Percentiles rank a stretch among this genome's conserved stretches.
phyloP scores from a whole-genome alignment of 371 early-diverging fungal species.

The Blastocladiella emersonii region DNA sequence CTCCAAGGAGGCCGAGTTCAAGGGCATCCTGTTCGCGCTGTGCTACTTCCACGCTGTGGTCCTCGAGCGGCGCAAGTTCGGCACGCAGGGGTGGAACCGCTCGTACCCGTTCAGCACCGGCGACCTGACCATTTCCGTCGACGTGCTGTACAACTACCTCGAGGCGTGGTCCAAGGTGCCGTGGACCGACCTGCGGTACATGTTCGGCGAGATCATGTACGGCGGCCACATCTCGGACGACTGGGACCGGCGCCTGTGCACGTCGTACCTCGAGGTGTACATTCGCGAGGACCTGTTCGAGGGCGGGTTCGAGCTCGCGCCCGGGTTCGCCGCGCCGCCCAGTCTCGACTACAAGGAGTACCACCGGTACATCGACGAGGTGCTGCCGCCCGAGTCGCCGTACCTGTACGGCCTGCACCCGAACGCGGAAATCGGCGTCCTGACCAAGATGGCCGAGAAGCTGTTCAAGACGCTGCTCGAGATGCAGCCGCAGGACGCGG shows the following conservation, averaged over 20 bases:
- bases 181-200: constrained; percentile 46
- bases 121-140: constrained; percentile 37
- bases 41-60: constrained; percentile 52
- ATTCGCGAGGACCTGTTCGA: constrained; percentile 40
- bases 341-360: constrained; percentile 44
- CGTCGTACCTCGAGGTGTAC: constrained; percentile 41
- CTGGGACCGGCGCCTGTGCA: constrained; percentile 30
- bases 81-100: constrained; percentile 49
- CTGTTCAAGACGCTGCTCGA: constrained; percentile 47
- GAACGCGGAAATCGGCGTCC: constrained; percentile 47
- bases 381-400: constrained; percentile 39
- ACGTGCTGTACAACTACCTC: constrained; percentile 47
- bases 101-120: constrained; percentile 47
- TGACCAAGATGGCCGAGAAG: constrained; percentile 42
- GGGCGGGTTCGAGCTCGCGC: constrained; percentile 38
- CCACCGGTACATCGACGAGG: constrained; percentile 46
- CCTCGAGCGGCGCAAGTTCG: constrained; percentile 46
- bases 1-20: constrained; percentile 46
- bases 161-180: constrained; percentile 44
- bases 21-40: constrained; percentile 35
- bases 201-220: constrained; percentile 52
- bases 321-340: constrained; percentile 36
- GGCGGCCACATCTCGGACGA: constrained; percentile 26
- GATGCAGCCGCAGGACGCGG: constrained; percentile 40
- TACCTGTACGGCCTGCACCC: constrained; percentile 47